Base-by-base conservation (phyloP, 1,284 basidiomycete species). In the Fomitopsis betulina region DNA sequence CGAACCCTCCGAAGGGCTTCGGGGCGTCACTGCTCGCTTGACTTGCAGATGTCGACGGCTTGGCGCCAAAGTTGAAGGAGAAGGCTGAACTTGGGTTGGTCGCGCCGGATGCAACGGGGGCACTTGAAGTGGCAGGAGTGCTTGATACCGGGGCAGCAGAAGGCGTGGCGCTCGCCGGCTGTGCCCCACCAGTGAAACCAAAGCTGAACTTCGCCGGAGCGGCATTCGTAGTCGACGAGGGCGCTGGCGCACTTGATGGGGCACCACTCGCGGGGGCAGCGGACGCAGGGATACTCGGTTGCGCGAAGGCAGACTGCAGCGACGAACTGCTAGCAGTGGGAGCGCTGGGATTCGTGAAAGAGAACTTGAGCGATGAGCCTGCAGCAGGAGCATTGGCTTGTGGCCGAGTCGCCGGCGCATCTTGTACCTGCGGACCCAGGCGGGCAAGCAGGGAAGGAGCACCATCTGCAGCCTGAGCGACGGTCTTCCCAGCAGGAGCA, bases 191-290 rank as follows among this genome's bases (percentile, higher is more conserved):
- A n/a, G 65, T 32, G 27, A 69, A 51, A 6, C 68, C 70, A 45
- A 74, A 74, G 50, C 62, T 69, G 64, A 74, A 74, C 58, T 72
- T 72, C 38, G 66, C 61, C 15, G 58, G 52, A 30, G 62, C 39
- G 12, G 59, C 57, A 32, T 40, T 45, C 12, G 51, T 37, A 19
- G 52, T 35, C 10, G 56, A 47, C 43, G 40, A 40, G 21, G 39
- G 40, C 15, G 61, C 25, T 13, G 53, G 39, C 23, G 35, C 38
- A 7, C 25, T 40, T 37, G 55, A 19, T 12, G 35, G 8, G 10
- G 30, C 33, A 23, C 12, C 38, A 23, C 39, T 45, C 19, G 51
- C 30, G 49, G 37, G 54, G 23, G 42, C 52, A 53, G 54, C 53
- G 47, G 50, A 58, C 6, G 61, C 27, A 9, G 59, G 42, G 8